Base-by-base conservation (phyloP, 306 rosid species). In the Quercus engelmannii region DNA sequence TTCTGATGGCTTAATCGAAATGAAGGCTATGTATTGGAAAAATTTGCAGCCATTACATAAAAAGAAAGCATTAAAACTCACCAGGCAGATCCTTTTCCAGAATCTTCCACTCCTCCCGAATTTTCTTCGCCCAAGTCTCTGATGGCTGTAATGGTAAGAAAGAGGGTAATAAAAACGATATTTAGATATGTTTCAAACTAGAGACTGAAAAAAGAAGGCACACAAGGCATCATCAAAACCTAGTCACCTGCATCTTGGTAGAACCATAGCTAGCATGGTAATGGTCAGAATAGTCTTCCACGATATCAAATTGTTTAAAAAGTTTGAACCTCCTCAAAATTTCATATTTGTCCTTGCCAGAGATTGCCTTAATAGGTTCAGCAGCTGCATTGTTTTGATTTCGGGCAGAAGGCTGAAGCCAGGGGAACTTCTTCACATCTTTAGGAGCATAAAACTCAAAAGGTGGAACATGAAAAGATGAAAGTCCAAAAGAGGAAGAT, bases 81-180 rank as follows among this genome's bases (percentile, higher is more conserved):
- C 98, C 96, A 6, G 98, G 98, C 55, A 94, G 86, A 86, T 94
- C 94, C 82, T 92, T 89, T 87, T 92, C 93, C 75, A 94, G 86
- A 52, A 80, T 84, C 85, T 85, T 89, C 98, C 98, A 94, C 76
- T 94, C 98, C 58, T 89, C 96, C 87, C 90, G 96, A 74, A 94
- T 85, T 87, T 81, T 85, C 76, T 94, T 92, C 2, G 88, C 87
- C 96, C 93, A 89, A 74, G 33, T 79, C 87, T 84, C 89, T 21
- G 93, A 26, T 56, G 81, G 78, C 97, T 35, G 41, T 35, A 35
- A 6, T 6, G 92, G 88, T 76, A 77, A 80, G 80, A 89, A 81
- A 38, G 59, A 73, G 73, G 76, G 63, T 55, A 19, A 54, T 56
- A 73, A 68, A 73, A 49, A 76, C 28, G 62, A 15, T 70, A 49